These are phyloP conservation scores for Candida maltosa DNA, from an alignment of 805 yeast species.

Conservation along the genomic window DNA sequence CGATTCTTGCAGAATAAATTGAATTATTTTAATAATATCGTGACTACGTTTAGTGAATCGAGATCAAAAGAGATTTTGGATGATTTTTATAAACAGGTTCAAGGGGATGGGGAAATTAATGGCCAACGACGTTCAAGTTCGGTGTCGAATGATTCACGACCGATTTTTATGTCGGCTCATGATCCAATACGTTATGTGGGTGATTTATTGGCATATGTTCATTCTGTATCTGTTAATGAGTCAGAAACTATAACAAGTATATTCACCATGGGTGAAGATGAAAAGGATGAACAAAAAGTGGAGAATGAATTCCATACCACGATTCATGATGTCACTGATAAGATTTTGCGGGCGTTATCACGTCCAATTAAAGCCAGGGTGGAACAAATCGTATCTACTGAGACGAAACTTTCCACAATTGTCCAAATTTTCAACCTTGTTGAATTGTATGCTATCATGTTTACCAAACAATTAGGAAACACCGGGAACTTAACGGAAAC, in stretches of 20 bases:
- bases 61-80: slow-evolving; percentile 61
- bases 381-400: slow-evolving; percentile 67
- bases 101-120: slow-evolving; percentile 22
- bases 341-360: slow-evolving; percentile 51
- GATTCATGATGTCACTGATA: slow-evolving; percentile 39
- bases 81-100: slow-evolving; percentile 63
- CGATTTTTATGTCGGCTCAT: slow-evolving; percentile 64
- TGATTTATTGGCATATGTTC: slow-evolving; percentile 84
- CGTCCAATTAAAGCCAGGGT: slow-evolving; percentile 61
- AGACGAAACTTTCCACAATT: slow-evolving; percentile 52
- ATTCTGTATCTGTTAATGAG: slow-evolving; percentile 83
- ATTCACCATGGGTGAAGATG: slow-evolving; percentile 30
- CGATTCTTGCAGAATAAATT: slow-evolving; percentile 33
- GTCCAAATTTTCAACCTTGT: slow-evolving; percentile 61
- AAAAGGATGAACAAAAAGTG: too few relatives aligned
- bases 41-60: slow-evolving; percentile 62
- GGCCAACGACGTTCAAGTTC: slow-evolving; percentile 2
- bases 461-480: slow-evolving; percentile 38
- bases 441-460: slow-evolving; percentile 69
- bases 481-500: slow-evolving; percentile 19
- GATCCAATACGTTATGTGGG: slow-evolving; percentile 84
- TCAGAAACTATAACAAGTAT: slow-evolving; percentile 68
- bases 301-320: slow-evolving; percentile 27
- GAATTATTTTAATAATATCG: slow-evolving; percentile 54
- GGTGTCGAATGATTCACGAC: slow-evolving; percentile 22